Evolutionary conservation across 305 asterid genomes (phyloP).

Genomic region (Nicotiana rustica): DNA sequence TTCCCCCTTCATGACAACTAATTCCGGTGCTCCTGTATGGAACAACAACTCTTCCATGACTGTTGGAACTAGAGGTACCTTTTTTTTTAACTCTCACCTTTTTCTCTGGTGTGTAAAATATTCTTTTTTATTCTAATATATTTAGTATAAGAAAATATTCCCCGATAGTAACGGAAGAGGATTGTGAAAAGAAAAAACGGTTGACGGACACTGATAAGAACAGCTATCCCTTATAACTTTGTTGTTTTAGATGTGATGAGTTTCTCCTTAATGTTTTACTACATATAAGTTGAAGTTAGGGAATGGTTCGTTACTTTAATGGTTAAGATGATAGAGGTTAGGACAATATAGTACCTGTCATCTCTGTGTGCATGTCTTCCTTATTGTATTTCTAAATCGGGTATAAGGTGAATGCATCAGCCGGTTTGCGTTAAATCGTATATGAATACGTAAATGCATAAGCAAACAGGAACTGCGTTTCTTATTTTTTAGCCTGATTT

Average conservation of each 20-base stretch:
- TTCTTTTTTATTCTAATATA: background rate
- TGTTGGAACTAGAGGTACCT: constrained; percentile 58
- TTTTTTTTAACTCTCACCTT: background rate
- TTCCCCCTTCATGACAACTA: constrained; percentile 70
- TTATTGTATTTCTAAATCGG: background rate
- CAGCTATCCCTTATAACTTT: background rate
- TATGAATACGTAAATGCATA: background rate
- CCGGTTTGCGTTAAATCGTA: background rate
- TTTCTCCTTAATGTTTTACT: background rate
- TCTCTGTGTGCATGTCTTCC: background rate
- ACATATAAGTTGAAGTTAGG: background rate
- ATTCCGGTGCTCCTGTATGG: constrained; percentile 76
- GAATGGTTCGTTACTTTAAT: background rate
- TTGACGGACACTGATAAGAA: background rate
- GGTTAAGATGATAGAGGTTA: background rate
- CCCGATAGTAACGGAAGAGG: background rate
- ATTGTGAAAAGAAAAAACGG: background rate
- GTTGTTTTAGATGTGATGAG: background rate
- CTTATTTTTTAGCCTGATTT: background rate
- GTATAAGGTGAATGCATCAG: background rate
- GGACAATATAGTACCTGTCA: background rate
- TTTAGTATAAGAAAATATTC: background rate
- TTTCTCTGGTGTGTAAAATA: background rate
- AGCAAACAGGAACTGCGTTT: background rate
- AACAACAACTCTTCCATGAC: constrained; percentile 67